Evolutionary conservation across 2,329 filamentous ascomycete genomes (phyloP).

Genomic region (Ophiostoma tasmaniense): DNA sequence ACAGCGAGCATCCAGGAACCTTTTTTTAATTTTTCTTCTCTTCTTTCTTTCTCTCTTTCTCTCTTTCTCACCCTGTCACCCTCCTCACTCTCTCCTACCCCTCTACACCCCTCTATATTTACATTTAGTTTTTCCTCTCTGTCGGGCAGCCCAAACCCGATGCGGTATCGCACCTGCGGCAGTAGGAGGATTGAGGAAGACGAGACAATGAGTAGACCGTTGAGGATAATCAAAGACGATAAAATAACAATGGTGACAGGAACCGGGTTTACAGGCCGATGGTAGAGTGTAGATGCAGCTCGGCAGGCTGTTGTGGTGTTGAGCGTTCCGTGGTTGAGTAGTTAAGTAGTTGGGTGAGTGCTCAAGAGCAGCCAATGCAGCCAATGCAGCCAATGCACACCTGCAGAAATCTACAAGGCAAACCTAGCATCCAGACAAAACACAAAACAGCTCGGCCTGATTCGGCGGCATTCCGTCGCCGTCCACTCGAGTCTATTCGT

Average conservation of each 20-base stretch:
- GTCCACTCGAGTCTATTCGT: background rate
- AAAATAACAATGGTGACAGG: background rate
- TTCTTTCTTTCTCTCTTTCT: background rate
- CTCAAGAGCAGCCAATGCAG: background rate
- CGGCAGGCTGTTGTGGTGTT: background rate
- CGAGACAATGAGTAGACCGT: background rate
- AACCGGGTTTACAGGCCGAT: background rate
- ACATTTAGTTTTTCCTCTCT: background rate
- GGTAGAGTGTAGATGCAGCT: background rate
- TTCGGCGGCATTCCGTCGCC: background rate
- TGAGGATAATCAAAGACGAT: no score
- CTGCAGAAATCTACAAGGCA: background rate
- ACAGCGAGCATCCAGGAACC: background rate
- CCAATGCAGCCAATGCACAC: background rate
- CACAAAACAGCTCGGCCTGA: background rate
- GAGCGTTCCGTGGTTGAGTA: background rate
- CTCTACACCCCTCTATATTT: background rate
- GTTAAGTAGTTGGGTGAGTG: background rate
- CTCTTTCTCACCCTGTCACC: background rate
- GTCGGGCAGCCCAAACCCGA: background rate
- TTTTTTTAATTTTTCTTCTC: background rate
- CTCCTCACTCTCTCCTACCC: background rate
- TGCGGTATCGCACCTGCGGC: constrained; percentile 10
- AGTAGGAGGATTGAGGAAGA: background rate
- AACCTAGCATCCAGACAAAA: background rate